These are phyloP conservation scores for Trifolium pratense DNA, from an alignment of 306 rosid genomes.

Conservation along the genomic window DNA sequence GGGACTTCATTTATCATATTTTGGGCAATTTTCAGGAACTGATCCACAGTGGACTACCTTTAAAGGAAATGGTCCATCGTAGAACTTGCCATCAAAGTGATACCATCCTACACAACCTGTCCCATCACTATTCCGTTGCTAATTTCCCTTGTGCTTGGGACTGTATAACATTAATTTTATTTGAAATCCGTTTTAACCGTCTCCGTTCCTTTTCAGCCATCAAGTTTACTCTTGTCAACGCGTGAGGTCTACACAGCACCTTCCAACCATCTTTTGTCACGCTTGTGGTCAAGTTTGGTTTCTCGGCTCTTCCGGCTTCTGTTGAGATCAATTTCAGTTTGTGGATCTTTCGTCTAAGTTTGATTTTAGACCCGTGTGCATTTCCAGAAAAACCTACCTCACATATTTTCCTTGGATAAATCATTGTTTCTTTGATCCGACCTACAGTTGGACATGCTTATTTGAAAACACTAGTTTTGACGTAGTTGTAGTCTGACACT, in stretches of 20 bases:
- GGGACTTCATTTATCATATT: neutral
- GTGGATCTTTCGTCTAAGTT: neutral
- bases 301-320: neutral
- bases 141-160: neutral
- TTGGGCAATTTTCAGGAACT: neutral
- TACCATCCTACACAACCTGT: neutral
- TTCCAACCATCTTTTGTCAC: neutral
- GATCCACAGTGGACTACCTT: neutral
- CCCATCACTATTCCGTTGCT: neutral
- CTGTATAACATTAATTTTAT: neutral
- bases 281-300: neutral
- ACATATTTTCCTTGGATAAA: neutral
- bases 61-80: neutral
- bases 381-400: neutral
- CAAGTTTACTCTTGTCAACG: neutral
- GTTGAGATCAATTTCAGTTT: neutral
- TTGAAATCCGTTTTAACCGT: neutral
- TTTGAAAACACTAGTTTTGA: neutral
- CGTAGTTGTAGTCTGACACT: neutral
- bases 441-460: neutral
- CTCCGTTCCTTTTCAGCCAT: neutral
- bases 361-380: neutral
- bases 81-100: neutral
- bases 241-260: neutral
- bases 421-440: slow-evolving; percentile 2